These are phyloP conservation scores for Naumovozyma baii DNA, from an alignment of 805 yeast species.

Conservation along the genomic window DNA sequence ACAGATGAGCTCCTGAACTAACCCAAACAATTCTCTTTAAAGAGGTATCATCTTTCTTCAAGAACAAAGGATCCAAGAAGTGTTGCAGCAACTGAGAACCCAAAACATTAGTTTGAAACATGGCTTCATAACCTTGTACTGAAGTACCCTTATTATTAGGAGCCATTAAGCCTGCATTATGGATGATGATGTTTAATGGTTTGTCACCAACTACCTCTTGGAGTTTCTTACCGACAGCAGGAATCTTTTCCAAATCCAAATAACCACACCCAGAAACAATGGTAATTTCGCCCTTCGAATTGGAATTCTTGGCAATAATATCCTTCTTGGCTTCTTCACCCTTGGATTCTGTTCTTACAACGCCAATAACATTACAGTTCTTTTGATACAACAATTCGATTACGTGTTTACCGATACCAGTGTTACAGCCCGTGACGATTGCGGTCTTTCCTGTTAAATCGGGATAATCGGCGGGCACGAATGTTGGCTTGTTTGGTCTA, in stretches of 20 bases:
- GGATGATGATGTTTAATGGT: constrained; percentile 28
- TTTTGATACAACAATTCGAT: constrained; percentile 24
- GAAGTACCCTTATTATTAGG: constrained; percentile 23
- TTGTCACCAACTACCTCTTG: constrained; percentile 10
- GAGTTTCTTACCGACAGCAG: constrained; percentile 22
- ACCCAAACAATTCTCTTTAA: constrained; percentile 35
- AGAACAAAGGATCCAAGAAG: constrained; percentile 30
- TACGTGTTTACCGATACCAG: constrained; percentile 31
- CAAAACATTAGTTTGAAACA: constrained; percentile 31
- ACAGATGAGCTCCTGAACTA: constrained; percentile 28
- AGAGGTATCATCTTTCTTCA: constrained; percentile 25
- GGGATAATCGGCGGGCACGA: constrained; percentile 29
- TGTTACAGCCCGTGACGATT: constrained; percentile 33
- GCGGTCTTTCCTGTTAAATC: constrained; percentile 32
- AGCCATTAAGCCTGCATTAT: constrained; percentile 33
- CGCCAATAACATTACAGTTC: constrained; percentile 27
- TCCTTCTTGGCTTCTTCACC: constrained; percentile 27
- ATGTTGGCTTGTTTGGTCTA: constrained; percentile 24
- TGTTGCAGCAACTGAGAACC: constrained; percentile 34
- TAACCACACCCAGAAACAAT: constrained; percentile 30
- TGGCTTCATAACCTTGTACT: constrained; percentile 30
- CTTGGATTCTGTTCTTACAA: constrained; percentile 30
- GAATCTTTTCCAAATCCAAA: constrained; percentile 31
- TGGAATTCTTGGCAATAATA: constrained; percentile 20
- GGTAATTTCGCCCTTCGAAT: constrained; percentile 19